Evolutionary conservation across 129 eudicot species (phyloP).

Genomic region (Pulicaria dysenterica): DNA sequence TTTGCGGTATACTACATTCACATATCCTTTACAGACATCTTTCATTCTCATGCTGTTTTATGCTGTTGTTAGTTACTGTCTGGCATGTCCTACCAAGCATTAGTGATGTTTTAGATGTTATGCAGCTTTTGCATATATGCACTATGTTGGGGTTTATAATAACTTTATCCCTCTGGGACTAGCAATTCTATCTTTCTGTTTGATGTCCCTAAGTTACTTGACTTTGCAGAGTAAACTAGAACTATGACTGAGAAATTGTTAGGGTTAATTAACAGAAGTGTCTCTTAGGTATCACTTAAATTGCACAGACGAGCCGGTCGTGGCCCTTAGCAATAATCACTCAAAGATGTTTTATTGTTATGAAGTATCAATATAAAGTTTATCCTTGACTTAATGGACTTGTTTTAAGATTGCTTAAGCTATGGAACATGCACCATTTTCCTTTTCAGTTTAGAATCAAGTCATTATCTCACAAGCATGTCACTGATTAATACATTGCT

Average conservation of each 20-base stretch:
- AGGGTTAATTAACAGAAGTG: neutral
- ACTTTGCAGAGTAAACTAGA: neutral
- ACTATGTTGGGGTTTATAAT: neutral
- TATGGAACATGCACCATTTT: neutral
- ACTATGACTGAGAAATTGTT: neutral
- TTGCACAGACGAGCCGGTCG: neutral
- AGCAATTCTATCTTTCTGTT: neutral
- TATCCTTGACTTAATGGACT: neutral
- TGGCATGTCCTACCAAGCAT: neutral
- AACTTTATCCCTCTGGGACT: neutral
- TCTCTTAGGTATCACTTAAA: slow-evolving; percentile 7
- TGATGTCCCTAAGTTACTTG: neutral
- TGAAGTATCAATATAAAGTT: neutral
- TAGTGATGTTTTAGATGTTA: slow-evolving; percentile 17
- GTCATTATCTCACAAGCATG: neutral
- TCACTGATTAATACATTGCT: neutral
- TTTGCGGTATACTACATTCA: slow-evolving; percentile 57
- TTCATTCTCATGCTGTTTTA: slow-evolving; percentile 7
- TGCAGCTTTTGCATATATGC: slow-evolving; percentile 18
- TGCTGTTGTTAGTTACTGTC: slow-evolving; percentile 1
- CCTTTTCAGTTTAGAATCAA: neutral
- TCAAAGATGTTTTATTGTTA: neutral
- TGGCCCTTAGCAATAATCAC: neutral
- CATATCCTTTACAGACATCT: slow-evolving; percentile 8
- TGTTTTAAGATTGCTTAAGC: neutral